Evolutionary conservation across 371 early-diverging fungal species (phyloP).

Genomic region (Pancytospora philotis): DNA sequence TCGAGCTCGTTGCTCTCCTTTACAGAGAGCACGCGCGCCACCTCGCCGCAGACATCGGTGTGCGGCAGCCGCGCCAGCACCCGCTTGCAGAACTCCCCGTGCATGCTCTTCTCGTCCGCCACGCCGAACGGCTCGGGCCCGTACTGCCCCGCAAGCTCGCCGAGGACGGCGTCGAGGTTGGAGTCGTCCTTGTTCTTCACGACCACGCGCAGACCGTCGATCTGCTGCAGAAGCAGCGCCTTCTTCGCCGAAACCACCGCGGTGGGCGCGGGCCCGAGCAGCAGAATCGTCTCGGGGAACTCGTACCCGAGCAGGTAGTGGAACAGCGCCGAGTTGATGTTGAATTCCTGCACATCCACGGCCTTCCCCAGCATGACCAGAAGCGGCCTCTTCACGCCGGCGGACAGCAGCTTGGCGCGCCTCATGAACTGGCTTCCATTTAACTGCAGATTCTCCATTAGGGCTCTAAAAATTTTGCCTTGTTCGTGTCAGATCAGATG

Average conservation of each 20-base stretch:
- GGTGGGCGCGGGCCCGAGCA: slow-evolving; percentile 36
- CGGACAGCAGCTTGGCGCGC: slow-evolving; percentile 29
- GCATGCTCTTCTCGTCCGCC: slow-evolving; percentile 38
- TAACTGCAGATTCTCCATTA: slow-evolving; percentile 37
- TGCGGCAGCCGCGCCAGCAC: slow-evolving; percentile 22
- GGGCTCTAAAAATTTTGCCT: no score
- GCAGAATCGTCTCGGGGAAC: slow-evolving; percentile 57
- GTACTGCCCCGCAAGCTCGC: slow-evolving; percentile 16
- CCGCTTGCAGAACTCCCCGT: slow-evolving; percentile 42
- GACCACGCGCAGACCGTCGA: slow-evolving; percentile 26
- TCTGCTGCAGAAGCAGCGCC: slow-evolving; percentile 48
- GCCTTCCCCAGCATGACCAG: slow-evolving; percentile 56
- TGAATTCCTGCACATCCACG: slow-evolving; percentile 50
- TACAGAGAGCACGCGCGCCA: slow-evolving; percentile 34
- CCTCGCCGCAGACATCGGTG: slow-evolving; percentile 33
- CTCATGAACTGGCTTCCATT: slow-evolving; percentile 29
- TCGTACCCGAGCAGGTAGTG: slow-evolving; percentile 59
- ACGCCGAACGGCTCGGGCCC: slow-evolving; percentile 10
- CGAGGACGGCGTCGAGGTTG: slow-evolving; percentile 33
- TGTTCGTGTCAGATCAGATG: no score
- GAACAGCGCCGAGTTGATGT: slow-evolving; percentile 58
- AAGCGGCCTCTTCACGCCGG: slow-evolving; percentile 35
- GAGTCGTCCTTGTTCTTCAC: slow-evolving; percentile 49
- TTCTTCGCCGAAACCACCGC: slow-evolving; percentile 54
- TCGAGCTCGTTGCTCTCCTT: slow-evolving; percentile 50